phyloP scores from a whole-genome alignment of 371 early-diverging fungal genomes.

The Dinochytrium kinnereticum region DNA sequence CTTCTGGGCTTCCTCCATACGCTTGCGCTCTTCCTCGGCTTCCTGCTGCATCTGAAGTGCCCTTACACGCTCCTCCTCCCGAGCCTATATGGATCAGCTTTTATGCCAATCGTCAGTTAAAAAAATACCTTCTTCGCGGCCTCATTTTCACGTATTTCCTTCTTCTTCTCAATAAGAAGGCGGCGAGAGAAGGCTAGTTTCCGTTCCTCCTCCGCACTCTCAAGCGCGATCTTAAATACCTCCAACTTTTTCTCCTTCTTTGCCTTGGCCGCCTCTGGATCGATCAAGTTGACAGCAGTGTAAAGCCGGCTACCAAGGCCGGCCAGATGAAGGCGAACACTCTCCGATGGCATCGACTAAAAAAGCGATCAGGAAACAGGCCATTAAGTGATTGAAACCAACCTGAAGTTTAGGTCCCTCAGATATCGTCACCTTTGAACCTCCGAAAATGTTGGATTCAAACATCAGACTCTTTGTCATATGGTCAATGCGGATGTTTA shows the following conservation, averaged over 20 bases:
- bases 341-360: conserved; percentile 75
- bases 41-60: conserved; percentile 64
- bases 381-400: neutral
- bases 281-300: conserved; percentile 83
- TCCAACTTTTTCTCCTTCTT: conserved; percentile 49
- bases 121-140: conserved; percentile 31
- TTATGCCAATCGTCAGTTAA: neutral
- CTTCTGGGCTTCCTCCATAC: conserved; percentile 82
- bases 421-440: conserved; percentile 68
- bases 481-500: conserved; percentile 94
- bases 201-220: conserved; percentile 82
- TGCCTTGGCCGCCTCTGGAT: conserved; percentile 74
- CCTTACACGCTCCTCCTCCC: conserved; percentile 78
- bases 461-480: conserved; percentile 88
- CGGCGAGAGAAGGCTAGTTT: conserved; percentile 76
- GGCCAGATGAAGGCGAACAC: conserved; percentile 49
- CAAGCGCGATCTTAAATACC: conserved; percentile 43
- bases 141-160: conserved; percentile 84
- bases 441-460: conserved; percentile 82
- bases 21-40: conserved; percentile 84
- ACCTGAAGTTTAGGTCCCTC: conserved; percentile 83
- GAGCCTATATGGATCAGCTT: conserved; percentile 52
- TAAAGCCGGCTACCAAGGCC: conserved; percentile 66
- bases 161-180: conserved; percentile 87
- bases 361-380: neutral